phyloP scores from a whole-genome alignment of 345 rosid species.

The Hibiscus mutabilis region DNA sequence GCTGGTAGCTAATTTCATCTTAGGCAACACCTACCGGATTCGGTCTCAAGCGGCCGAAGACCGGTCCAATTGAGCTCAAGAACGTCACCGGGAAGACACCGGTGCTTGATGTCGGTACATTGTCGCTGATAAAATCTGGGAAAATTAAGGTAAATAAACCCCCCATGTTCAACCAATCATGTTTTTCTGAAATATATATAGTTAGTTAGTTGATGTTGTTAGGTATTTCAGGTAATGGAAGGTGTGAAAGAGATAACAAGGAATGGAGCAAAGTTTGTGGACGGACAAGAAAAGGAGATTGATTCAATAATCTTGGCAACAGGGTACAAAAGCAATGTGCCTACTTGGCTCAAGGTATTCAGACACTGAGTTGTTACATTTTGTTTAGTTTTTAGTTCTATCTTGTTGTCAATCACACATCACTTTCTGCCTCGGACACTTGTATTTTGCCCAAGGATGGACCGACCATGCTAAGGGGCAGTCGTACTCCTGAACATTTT shows the following conservation, averaged over 20 bases:
- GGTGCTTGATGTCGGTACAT: constrained; percentile 77
- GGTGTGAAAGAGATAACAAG: constrained; percentile 71
- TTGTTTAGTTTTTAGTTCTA: constrained; percentile 29
- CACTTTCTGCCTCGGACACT: constrained; percentile 38
- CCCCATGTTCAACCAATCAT: background rate
- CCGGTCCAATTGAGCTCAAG: constrained; percentile 83
- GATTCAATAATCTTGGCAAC: constrained; percentile 85
- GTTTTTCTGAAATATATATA: background rate
- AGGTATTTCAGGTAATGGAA: constrained; percentile 46
- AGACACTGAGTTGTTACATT: constrained; percentile 3
- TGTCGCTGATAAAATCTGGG: constrained; percentile 62
- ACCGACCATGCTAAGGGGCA: no score
- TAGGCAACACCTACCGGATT: constrained; percentile 67
- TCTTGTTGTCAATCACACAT: constrained; percentile 33
- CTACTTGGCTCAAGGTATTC: constrained; percentile 83
- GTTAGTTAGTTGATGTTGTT: constrained; percentile 11
- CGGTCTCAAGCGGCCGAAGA: constrained; percentile 82
- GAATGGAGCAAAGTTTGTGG: constrained; percentile 57
- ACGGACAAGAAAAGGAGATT: constrained; percentile 68
- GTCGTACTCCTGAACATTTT: no score
- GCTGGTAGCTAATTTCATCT: constrained; percentile 33
- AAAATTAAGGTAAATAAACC: constrained; percentile 56
- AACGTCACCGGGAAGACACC: constrained; percentile 86
- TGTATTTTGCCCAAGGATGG: background rate
- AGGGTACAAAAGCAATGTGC: constrained; percentile 87